Base-by-base conservation (phyloP, 2,329 filamentous ascomycete genomes). In the Didymella segeticola region DNA sequence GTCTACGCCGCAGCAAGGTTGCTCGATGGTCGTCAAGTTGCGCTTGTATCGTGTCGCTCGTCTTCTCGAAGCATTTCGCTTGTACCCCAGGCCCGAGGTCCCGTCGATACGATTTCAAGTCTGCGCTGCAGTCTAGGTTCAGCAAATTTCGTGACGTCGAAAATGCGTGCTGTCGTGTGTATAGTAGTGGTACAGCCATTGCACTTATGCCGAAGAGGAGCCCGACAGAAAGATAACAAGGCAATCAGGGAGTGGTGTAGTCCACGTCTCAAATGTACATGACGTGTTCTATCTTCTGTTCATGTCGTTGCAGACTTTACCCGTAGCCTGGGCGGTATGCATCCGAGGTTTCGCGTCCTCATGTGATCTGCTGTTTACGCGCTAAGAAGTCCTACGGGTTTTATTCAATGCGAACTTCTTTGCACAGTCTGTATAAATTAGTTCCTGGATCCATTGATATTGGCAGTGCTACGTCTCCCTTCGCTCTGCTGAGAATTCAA, bases 71-170 rank as follows among this genome's bases (percentile, higher is more conserved):
- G 45, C 58, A 54, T 30, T 55, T 53, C 26, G 61, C 61, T 46
- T 63, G 62, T 30, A 63, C 62, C 38, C 62, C 61, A 19, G 62
- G 62, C 15, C 62, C 62, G 38, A 65, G 61, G 27, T 62, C 56
- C 45, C 62, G 61, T 25, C 61, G 61, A 42, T 63, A 65, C 22
- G 55, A 59, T 31, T 36, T 58, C 29, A 65, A 39, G 51, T 65
- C 62, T 26, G 61, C 53, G 39, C 62, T 65, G 55, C 62, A 65
- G 43, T 65, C 62, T 26, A 65, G 59, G 22, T 57, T 57, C 38
- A 65, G 43, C 34, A 65, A 53, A 39, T 58, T 60, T 30, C 52
- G 59, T 34, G 55, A 48, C 17, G 53, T 36, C 6, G 48, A 34
- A 30, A 30, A 30, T 34, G 45, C 23, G 33, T 49, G 39, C 46